Conservation (phyloP, 805 yeast genomes). For the Schwanniomyces occidentalis region DNA sequence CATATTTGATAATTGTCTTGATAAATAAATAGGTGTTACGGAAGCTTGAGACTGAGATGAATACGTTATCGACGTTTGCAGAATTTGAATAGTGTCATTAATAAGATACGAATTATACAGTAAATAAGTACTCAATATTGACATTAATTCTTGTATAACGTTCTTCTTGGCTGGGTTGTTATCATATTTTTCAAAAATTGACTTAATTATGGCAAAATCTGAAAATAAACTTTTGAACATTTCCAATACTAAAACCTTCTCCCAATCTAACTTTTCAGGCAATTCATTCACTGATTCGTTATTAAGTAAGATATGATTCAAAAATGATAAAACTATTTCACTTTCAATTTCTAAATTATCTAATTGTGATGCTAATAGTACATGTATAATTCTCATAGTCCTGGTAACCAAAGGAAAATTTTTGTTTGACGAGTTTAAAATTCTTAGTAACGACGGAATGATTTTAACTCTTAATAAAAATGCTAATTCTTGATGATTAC, state of each 20-base stretch:
- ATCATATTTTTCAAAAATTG: constrained; percentile 66
- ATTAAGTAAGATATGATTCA: constrained; percentile 68
- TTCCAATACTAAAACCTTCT: constrained; percentile 71
- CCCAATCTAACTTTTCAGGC: constrained; percentile 51
- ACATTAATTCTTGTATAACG: constrained; percentile 57
- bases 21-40: constrained; percentile 28
- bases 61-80: constrained; percentile 12
- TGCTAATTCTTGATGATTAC: constrained; percentile 61
- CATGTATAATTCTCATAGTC: constrained; percentile 66
- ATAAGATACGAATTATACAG: constrained; percentile 18
- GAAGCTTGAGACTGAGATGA: constrained; percentile 13
- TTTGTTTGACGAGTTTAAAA: constrained; percentile 50
- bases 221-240: constrained; percentile 60
- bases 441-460: constrained; percentile 73
- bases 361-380: constrained; percentile 60
- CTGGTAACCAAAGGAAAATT: constrained; percentile 74
- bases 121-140: constrained; percentile 23
- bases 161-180: constrained; percentile 51
- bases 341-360: constrained; percentile 68
- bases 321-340: constrained; percentile 74
- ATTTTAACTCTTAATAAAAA: constrained; percentile 64
- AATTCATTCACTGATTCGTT: constrained; percentile 49
- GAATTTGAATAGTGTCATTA: constrained; percentile 18
- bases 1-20: constrained; percentile 43
- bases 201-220: constrained; percentile 52